Evolutionary conservation across 257 asterid species (phyloP), one percentile per base, ranked within the genome.

Genomic region (Solanum appendiculatum): DNA sequence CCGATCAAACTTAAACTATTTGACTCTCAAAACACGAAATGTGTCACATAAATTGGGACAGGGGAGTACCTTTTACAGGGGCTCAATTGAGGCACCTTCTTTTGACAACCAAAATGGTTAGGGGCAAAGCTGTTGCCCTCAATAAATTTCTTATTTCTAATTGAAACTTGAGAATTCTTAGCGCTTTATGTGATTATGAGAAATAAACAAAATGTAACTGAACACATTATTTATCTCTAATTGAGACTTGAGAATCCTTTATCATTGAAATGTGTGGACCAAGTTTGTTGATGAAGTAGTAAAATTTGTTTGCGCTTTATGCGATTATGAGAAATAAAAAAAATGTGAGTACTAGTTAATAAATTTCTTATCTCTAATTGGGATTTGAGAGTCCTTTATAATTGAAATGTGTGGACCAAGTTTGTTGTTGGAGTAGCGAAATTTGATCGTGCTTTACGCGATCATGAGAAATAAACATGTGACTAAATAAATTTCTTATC

Each of bases 51-150:
- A n/a, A n/a, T n/a, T n/a, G n/a, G n/a, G n/a, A n/a, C n/a, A n/a
- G n/a, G n/a, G n/a, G n/a, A n/a, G n/a, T n/a, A n/a, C n/a, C 88
- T 15, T 90, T 88, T 60, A 90, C 90, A 6, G 88, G 90, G 91
- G 89, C 66, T 74, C 82, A 88, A 15, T 78, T 89, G 81, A 86
- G 48, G 21, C 81, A 83, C n/a, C 70, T 83, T 63, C 86, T 90
- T 33, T 13, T 88, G 82, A 86, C 66, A 66, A 86, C 86, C 27
- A 85, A 69, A 69, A 87, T 90, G 84, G 90, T 89, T 11, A 86
- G 86, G 66, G 88, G 88, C 18, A 89, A 89, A 89, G 83, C 91
- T 73, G 9, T 37, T 70, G 87, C 91, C 7, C 87, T 89, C 13
- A 42, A 42, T 14, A 69, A 89, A 81, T 89, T 87, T 85, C 87